Evolutionary conservation across 805 yeast genomes (phyloP).

Genomic region (Pichia membranifaciens): DNA sequence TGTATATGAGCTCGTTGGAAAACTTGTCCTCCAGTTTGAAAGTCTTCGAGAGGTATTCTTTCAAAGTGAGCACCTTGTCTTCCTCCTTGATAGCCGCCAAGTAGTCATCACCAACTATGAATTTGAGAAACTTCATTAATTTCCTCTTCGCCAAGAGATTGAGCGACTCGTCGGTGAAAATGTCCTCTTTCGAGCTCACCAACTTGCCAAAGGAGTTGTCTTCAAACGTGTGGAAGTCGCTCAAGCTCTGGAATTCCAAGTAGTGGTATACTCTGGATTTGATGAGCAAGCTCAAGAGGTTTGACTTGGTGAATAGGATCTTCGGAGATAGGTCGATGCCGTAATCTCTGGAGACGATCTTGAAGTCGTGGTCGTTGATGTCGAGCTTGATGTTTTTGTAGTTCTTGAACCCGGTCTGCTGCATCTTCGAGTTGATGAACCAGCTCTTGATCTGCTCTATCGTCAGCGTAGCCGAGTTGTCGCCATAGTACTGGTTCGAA

Average conservation of each 20-base stretch:
- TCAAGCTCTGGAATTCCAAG: slow-evolving; percentile 84
- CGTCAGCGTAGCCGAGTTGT: slow-evolving; percentile 76
- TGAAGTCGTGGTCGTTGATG: slow-evolving; percentile 54
- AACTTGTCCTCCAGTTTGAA: slow-evolving; percentile 73
- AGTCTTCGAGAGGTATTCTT: slow-evolving; percentile 51
- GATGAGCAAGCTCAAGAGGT: slow-evolving; percentile 68
- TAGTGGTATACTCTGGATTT: slow-evolving; percentile 86
- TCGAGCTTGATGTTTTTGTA: slow-evolving; percentile 65
- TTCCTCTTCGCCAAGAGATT: slow-evolving; percentile 71
- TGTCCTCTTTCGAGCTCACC: slow-evolving; percentile 84
- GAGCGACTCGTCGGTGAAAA: slow-evolving; percentile 81
- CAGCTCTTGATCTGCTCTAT: slow-evolving; percentile 80
- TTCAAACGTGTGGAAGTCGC: slow-evolving; percentile 90
- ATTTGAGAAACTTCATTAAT: slow-evolving; percentile 88
- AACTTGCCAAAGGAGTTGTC: slow-evolving; percentile 85
- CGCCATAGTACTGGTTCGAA: slow-evolving; percentile 81
- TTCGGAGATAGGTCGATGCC: slow-evolving; percentile 87
- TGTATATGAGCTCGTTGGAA: slow-evolving; percentile 73
- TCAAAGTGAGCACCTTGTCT: slow-evolving; percentile 51
- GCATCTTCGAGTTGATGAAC: slow-evolving; percentile 64
- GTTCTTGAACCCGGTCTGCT: slow-evolving; percentile 30
- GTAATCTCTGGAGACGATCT: slow-evolving; percentile 63
- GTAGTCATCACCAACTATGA: slow-evolving; percentile 65
- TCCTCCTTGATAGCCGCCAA: slow-evolving; percentile 33
- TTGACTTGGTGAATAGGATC: slow-evolving; percentile 85